Evolutionary conservation across 1,284 basidiomycete species (phyloP).

Genomic region (Veloporphyrellus conicus): DNA sequence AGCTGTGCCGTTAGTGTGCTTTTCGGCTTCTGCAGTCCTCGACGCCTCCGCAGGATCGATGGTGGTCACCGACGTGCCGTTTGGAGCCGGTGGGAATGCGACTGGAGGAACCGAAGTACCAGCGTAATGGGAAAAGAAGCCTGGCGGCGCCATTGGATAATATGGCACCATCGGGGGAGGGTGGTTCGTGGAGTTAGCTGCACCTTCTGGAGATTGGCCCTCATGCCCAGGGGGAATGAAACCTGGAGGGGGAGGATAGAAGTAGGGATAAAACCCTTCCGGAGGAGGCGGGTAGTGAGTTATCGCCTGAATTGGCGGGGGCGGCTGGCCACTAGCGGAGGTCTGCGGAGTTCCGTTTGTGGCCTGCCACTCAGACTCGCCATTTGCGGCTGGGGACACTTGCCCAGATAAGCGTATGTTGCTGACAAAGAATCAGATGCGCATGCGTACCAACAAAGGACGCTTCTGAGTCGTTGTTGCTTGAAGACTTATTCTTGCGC

Average conservation of each 20-base stretch:
- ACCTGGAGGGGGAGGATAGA: constrained; percentile 45
- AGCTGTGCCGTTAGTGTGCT: constrained; percentile 26
- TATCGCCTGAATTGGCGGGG: constrained; percentile 38
- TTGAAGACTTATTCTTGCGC: constrained; percentile 55
- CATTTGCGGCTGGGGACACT: constrained; percentile 16
- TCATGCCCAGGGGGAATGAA: constrained; percentile 41
- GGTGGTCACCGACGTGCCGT: constrained; percentile 25
- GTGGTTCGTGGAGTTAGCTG: constrained; percentile 40
- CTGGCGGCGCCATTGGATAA: constrained; percentile 39
- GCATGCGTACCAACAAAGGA: constrained; percentile 19
- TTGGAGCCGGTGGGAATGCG: constrained; percentile 27
- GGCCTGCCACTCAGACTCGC: constrained; percentile 35
- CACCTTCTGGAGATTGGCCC: constrained; percentile 40
- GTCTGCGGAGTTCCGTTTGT: constrained; percentile 25
- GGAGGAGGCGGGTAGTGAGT: constrained; percentile 39
- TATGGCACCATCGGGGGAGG: constrained; percentile 42
- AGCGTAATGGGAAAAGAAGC: constrained; percentile 34
- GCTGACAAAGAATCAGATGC: constrained; percentile 8
- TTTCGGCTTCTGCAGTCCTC: constrained; percentile 17
- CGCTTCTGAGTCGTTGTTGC: constrained; percentile 18
- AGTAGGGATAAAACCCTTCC: constrained; percentile 55
- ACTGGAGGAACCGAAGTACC: constrained; percentile 22
- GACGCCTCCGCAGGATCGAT: constrained; percentile 28
- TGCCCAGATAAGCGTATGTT: constrained; percentile 14
- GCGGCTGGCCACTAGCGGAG: constrained; percentile 30